Evolutionary conservation across 305 asterid genomes (phyloP).

Genomic region (Lippia alba): DNA sequence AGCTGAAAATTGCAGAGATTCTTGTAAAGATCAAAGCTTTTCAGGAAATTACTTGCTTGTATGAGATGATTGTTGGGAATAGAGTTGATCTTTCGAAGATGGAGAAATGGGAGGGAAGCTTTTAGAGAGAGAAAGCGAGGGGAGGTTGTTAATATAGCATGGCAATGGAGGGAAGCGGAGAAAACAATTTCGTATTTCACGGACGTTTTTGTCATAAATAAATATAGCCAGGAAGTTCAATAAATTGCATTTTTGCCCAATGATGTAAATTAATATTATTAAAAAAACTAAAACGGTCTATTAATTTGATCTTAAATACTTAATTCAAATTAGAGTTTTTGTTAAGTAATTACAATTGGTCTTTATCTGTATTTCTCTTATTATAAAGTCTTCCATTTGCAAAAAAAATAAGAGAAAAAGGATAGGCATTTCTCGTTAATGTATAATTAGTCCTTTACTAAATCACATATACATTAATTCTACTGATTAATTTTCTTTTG

Average conservation of each 20-base stretch:
- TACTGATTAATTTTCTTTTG: too few species aligned
- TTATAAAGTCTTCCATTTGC: neutral
- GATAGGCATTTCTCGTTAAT: too few species aligned
- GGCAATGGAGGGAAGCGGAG: slow-evolving; percentile 37
- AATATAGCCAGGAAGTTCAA: neutral
- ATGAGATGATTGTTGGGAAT: slow-evolving; percentile 8
- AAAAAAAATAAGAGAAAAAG: neutral
- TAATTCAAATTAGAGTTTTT: too few species aligned
- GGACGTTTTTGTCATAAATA: neutral
- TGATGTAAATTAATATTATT: too few species aligned
- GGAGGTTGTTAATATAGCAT: slow-evolving; percentile 33
- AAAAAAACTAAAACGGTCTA: too few species aligned
- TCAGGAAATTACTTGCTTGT: slow-evolving; percentile 31
- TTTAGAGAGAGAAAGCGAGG: slow-evolving; percentile 42
- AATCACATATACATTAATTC: too few species aligned
- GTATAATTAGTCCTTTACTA: too few species aligned
- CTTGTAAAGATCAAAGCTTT: neutral
- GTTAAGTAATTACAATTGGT: neutral
- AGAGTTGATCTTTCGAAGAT: slow-evolving; percentile 31
- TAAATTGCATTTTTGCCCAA: slow-evolving; percentile 10
- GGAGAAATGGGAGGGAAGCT: slow-evolving; percentile 30
- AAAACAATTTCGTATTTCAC: slow-evolving; percentile 33
- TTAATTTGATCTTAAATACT: too few species aligned
- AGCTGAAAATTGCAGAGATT: neutral
- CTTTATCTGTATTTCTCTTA: too few species aligned